Evolutionary conservation across 208 protist species (phyloP), one percentile per base, ranked within the genome.

Genomic region (Phytomonas sp.): DNA sequence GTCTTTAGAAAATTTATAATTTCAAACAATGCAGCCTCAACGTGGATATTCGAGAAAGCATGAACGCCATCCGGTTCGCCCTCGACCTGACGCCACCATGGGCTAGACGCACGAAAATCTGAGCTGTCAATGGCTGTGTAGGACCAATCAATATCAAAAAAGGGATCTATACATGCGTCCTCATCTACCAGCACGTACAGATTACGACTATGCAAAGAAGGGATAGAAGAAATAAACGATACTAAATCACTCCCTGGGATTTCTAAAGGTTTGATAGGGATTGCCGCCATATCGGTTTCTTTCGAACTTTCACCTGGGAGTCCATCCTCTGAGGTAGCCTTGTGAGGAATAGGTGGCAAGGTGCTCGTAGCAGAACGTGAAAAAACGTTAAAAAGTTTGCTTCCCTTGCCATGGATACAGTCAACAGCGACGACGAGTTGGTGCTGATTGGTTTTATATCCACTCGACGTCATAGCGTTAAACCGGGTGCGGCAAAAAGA

Each of bases 111-210:
- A 49, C 2, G 40, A 49, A 49, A 49, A 23, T 8, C 19, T 23
- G 40, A 8, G 11, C 52, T 68, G 11, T 68, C 64, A 10, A 1
- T 29, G 29, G 32, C 31, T 26, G 36, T 40, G 73, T 73, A 83
- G 36, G 75, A 63, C 63, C 80, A 87, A 75, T 95, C 90, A 42
- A 95, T 75, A 68, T 95, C 90, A 67, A 95, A 91, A 70, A 83
- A 95, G 2, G 90, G 90, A 67, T 95, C 90, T 12, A 93, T 76
- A 4, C 87, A 72, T 6, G 80, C 72, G 5, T 72, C 64, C 60
- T 93, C 84, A 56, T 95, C 90, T 0, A 95, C 70, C 10, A 95
- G 40, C 4, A 86, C 83, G 73, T 95, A 95, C 23, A 95, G 59
- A 71, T 84, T 86, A n/a, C 90, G 87, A 4, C 85, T 74, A 14